Evolutionary conservation across 257 asterid species (phyloP).

Genomic region (Gentiana dahurica): DNA sequence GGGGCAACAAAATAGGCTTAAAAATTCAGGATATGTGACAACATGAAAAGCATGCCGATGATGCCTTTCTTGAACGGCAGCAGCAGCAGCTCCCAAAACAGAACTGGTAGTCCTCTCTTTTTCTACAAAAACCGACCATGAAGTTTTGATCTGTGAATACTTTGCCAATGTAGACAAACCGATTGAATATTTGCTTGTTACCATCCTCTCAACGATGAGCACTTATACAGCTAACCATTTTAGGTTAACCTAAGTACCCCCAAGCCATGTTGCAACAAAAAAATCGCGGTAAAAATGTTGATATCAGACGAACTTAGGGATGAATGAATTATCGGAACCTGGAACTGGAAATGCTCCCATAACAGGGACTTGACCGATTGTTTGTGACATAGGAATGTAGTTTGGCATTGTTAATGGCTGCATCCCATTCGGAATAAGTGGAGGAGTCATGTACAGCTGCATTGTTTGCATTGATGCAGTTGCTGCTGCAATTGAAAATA

Average conservation of each 20-base stretch:
- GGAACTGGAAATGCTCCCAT: constrained; percentile 39
- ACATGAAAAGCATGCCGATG: not conserved
- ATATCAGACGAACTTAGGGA: constrained; percentile 42
- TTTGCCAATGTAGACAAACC: constrained; percentile 3
- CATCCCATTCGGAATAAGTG: constrained; percentile 40
- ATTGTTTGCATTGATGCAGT: constrained; percentile 42
- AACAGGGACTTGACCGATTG: constrained; percentile 16
- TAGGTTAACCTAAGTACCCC: constrained; percentile 3
- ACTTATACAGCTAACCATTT: not conserved
- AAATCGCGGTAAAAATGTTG: not conserved
- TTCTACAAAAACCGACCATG: not conserved
- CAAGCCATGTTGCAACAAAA: constrained; percentile 4
- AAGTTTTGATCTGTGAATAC: no score
- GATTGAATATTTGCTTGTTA: constrained; percentile 14
- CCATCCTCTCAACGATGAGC: constrained; percentile 11
- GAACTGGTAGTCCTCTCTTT: no score
- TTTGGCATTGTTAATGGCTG: constrained; percentile 42
- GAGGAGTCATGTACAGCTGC: constrained; percentile 46
- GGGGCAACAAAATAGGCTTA: constrained; percentile 1
- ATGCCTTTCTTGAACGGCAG: not conserved
- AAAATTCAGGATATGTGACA: not conserved
- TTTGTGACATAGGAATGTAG: constrained; percentile 44
- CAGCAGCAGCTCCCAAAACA: not conserved
- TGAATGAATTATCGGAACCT: constrained; percentile 32
- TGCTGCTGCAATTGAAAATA: constrained; percentile 29